Conservation (phyloP, 169 alveolate species). For the Besnoitia besnoiti region DNA sequence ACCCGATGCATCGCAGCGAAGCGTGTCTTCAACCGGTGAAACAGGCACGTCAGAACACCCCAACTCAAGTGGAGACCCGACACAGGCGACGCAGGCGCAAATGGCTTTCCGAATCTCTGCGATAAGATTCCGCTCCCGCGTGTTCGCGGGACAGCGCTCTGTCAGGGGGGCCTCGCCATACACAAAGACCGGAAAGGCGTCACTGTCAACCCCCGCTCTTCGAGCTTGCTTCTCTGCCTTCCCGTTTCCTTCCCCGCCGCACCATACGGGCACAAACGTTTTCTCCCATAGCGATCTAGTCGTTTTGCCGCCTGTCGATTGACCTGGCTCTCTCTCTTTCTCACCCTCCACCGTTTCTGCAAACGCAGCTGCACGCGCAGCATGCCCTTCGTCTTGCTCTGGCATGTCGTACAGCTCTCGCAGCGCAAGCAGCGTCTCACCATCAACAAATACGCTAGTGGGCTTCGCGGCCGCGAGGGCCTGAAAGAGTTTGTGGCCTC, state of each 20-base stretch:
- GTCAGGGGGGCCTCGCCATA: neutral
- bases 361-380: neutral
- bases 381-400: neutral
- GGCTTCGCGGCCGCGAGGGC: neutral
- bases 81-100: neutral
- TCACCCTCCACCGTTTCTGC: neutral
- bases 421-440: neutral
- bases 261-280: neutral
- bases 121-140: neutral
- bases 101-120: constrained; percentile 17
- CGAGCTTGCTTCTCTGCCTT: neutral
- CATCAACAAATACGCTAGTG: neutral
- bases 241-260: neutral
- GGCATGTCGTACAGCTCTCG: constrained; percentile 5
- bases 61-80: neutral
- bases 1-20: neutral
- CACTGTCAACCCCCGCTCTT: too few relatives aligned
- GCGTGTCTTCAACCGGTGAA: neutral
- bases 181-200: neutral
- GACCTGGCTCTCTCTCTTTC: neutral
- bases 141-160: neutral
- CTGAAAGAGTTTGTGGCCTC: neutral
- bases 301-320: neutral
- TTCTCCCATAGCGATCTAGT: neutral
- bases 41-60: neutral